Base-by-base conservation (phyloP, 2,329 filamentous ascomycete genomes). In the Phaeosphaeria sp. region DNA sequence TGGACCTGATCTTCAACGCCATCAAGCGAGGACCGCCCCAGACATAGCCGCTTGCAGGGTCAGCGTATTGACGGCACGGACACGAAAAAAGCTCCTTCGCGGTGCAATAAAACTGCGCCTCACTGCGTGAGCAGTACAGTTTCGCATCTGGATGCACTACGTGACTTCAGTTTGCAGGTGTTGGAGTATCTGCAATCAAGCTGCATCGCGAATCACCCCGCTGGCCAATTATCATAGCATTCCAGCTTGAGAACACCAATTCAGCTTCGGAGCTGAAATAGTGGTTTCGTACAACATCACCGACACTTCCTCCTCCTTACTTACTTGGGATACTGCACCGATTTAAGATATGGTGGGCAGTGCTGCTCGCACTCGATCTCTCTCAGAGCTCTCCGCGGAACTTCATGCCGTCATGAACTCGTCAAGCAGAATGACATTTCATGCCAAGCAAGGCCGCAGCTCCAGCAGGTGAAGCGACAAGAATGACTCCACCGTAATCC, bases 1-100 rank as follows among this genome's bases (percentile, higher is more conserved):
- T 67, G 62, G 62, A 57, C 55, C 44, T 59, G 55, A 66, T 60
- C 59, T 52, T 64, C 62, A 55, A 57, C 59, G 56, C 64, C 54
- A 64, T 41, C 22, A 62, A 66, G 61, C 58, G 56, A 64, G 50
- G 13, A 21, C 33, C 48, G 43, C 52, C 62, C 52, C 52, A 54
- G 33, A 39, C 17, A 23, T 39, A 59, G 47, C 46, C 56, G 58
- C 60, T 55, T 62, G 46, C 22, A 54, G 15, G 44, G 49, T 46
- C 56, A 52, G 44, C 49, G 50, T 36, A 54, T 58, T 54, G 58
- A 52, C 43, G 43, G 30, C 43, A 22, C 36, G 54, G 27, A 41
- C 41, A 51, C 48, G 39, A 54, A 30, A 6, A 46, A 27, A 7
- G n/a, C 52, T n/a, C 50, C 21, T 41, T 39, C 25, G 47, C 10